Evolutionary conservation across 768 basidiomycete genomes (phyloP).

Genomic region (Mycena pura): DNA sequence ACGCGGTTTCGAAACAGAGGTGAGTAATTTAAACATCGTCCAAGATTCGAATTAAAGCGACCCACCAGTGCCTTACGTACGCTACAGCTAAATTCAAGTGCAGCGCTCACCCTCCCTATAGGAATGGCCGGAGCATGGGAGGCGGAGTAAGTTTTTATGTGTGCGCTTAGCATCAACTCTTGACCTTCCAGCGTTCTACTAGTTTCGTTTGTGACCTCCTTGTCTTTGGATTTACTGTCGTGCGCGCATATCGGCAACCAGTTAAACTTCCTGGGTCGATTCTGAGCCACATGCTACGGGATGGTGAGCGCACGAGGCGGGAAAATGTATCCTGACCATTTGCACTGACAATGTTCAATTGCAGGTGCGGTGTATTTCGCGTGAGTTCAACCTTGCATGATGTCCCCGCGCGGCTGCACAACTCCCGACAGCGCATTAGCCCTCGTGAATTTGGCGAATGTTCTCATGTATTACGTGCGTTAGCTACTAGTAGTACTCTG

Average conservation of each 20-base stretch:
- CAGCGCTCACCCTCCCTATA: neutral
- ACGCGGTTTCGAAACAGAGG: neutral
- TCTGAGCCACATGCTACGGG: neutral
- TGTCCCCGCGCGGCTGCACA: neutral
- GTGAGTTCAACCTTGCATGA: neutral
- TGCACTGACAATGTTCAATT: neutral
- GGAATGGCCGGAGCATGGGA: conserved; percentile 1
- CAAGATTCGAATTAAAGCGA: neutral
- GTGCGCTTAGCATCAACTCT: too few relatives aligned
- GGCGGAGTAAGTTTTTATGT: neutral
- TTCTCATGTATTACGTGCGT: conserved; percentile 1
- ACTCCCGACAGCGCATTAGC: neutral
- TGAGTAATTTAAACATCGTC: neutral
- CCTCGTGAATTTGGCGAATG: neutral
- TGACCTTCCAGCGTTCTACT: too few relatives aligned
- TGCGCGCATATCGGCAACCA: neutral
- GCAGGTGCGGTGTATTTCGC: neutral
- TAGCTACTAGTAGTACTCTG: neutral
- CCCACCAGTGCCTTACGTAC: neutral
- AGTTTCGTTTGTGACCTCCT: neutral
- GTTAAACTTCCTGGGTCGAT: neutral
- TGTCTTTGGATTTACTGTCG: neutral
- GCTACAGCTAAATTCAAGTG: neutral
- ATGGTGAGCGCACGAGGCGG: neutral
- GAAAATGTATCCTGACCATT: neutral